Percentiles rank a stretch among this genome's conserved stretches.
Evolutionary conservation across 768 basidiomycete species (phyloP).

Genomic region (Xanthoconium purpureum): DNA sequence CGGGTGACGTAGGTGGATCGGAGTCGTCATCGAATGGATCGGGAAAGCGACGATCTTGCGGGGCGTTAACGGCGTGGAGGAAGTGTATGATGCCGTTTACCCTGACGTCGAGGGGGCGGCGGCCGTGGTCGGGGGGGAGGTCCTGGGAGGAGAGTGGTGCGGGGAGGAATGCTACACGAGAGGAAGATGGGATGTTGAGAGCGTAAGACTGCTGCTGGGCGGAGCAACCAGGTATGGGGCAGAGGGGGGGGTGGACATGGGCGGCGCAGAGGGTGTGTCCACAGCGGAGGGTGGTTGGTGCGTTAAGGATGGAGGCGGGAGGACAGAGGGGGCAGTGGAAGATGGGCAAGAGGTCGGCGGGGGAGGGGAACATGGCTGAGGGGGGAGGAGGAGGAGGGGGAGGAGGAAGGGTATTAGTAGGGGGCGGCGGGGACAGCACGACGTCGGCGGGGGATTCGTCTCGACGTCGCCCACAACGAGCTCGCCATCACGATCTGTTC

Average conservation of each 20-base stretch:
- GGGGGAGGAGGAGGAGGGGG: not conserved
- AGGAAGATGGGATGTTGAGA: constrained; percentile 42
- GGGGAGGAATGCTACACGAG: constrained; percentile 33
- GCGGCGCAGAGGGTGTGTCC: constrained; percentile 76
- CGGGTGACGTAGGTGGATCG: constrained; percentile 26
- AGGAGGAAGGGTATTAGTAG: constrained; percentile 8
- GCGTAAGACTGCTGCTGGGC: constrained; percentile 16
- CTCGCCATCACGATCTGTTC: constrained; percentile 29
- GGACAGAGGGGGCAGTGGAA: constrained; percentile 57
- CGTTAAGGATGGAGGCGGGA: constrained; percentile 33
- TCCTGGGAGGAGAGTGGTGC: constrained; percentile 30
- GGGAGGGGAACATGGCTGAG: constrained; percentile 20
- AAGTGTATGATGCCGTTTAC: constrained; percentile 54
- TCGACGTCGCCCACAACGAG: constrained; percentile 20
- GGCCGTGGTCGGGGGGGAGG: not conserved
- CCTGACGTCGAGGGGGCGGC: constrained; percentile 48
- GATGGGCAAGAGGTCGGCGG: constrained; percentile 35
- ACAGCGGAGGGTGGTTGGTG: constrained; percentile 65
- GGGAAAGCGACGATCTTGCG: constrained; percentile 12
- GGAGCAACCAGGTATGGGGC: constrained; percentile 39
- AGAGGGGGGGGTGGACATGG: constrained; percentile 41
- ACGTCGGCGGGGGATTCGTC: constrained; percentile 28
- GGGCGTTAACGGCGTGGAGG: constrained; percentile 24
- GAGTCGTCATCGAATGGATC: constrained; percentile 32
- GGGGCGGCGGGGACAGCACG: not conserved